These are phyloP conservation scores for Solanum tarapatanum DNA, from an alignment of 257 asterid species.

Conservation along the genomic window DNA sequence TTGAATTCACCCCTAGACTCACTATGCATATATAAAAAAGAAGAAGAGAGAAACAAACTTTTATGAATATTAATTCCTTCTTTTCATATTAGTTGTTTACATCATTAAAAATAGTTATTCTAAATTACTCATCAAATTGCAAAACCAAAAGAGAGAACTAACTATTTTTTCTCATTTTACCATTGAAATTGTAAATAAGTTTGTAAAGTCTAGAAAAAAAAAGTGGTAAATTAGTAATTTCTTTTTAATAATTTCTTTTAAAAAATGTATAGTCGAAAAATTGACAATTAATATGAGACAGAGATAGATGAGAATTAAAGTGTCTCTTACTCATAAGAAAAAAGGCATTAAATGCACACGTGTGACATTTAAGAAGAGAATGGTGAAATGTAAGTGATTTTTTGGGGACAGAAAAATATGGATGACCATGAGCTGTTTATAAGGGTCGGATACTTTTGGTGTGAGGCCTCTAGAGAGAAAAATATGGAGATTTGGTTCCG, in stretches of 20 bases:
- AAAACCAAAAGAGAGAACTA: neutral
- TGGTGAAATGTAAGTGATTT: neutral
- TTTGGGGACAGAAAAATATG: neutral
- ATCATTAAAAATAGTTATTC: neutral
- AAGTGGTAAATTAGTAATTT: too few relatives aligned
- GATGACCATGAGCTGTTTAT: neutral
- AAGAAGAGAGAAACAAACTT: neutral
- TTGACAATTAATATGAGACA: neutral
- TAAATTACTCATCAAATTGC: neutral
- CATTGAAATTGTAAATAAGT: neutral
- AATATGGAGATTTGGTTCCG: neutral
- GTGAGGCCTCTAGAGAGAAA: neutral
- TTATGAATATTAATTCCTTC: neutral
- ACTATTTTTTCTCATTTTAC: neutral
- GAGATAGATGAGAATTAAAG: too few relatives aligned
- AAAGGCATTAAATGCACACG: neutral
- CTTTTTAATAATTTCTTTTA: too few relatives aligned
- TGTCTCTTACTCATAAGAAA: too few relatives aligned
- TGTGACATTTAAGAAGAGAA: neutral
- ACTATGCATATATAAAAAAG: too few relatives aligned
- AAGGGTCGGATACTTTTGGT: neutral
- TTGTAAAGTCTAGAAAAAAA: too few relatives aligned
- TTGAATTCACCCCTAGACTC: too few relatives aligned
- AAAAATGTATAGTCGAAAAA: too few relatives aligned
- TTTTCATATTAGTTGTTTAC: neutral